phyloP scores from a whole-genome alignment of 1,284 basidiomycete genomes.

The Coriolopsis trogii region DNA sequence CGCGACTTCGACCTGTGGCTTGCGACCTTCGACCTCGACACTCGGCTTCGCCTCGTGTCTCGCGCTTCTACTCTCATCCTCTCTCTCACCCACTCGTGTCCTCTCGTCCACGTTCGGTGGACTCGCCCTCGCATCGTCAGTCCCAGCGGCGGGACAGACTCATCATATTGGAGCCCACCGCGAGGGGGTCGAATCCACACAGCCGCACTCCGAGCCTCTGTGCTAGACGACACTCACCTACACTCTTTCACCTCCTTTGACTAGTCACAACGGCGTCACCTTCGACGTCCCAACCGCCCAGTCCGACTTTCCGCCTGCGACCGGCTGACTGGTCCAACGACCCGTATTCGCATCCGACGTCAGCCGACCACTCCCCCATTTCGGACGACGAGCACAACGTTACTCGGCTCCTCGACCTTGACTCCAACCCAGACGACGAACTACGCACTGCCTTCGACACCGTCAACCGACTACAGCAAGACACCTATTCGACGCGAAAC shows the following conservation, averaged over 20 bases:
- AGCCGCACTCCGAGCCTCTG: not conserved
- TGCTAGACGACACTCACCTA: not conserved
- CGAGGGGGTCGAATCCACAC: constrained; percentile 3
- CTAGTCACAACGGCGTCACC: not conserved
- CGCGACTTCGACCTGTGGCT: too few relatives aligned
- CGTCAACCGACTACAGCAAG: too few relatives aligned
- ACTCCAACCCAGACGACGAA: too few relatives aligned
- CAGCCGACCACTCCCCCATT: too few relatives aligned
- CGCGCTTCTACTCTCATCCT: not conserved
- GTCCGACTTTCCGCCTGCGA: not conserved
- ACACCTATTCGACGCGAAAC: too few relatives aligned
- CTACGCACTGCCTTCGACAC: too few relatives aligned
- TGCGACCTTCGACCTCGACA: too few relatives aligned
- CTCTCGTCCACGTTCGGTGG: not conserved
- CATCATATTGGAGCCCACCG: constrained; percentile 17
- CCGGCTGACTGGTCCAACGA: not conserved
- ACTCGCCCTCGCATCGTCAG: not conserved
- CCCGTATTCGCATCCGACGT: too few relatives aligned
- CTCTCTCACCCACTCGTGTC: not conserved
- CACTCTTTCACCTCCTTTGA: not conserved
- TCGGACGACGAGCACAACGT: too few relatives aligned
- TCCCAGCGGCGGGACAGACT: too few relatives aligned
- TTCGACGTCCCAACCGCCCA: not conserved
- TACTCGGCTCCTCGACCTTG: too few relatives aligned
- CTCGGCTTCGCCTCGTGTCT: too few relatives aligned